Evolutionary conservation across 75 land plant species (phyloP).

Genomic region (Gnetum montanum): DNA sequence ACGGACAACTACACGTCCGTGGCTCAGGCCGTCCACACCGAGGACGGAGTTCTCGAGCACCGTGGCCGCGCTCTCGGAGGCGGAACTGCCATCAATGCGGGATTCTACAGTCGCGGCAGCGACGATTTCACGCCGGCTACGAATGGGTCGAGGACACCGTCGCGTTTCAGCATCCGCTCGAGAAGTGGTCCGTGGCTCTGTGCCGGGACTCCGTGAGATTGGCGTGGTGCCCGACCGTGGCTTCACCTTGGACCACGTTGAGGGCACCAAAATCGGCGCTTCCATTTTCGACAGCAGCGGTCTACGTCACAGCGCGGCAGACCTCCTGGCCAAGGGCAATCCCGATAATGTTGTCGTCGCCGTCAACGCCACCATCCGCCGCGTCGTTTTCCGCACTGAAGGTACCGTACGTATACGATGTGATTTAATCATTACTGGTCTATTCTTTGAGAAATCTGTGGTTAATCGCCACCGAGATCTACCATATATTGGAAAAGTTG

Average conservation of each 20-base stretch:
- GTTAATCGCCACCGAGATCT: too few species aligned
- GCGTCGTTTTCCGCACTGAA: conserved; percentile 41
- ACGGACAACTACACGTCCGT: conserved; percentile 32
- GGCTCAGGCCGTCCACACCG: conserved; percentile 60
- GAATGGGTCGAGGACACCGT: conserved; percentile 69
- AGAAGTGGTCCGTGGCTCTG: conserved; percentile 41
- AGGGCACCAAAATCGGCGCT: conserved; percentile 82
- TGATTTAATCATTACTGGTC: too few species aligned
- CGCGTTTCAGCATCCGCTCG: conserved; percentile 40
- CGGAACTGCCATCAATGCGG: conserved; percentile 70
- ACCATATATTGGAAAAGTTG: too few species aligned
- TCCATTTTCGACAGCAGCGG: conserved; percentile 67
- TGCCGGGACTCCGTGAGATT: conserved; percentile 64
- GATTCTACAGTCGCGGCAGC: conserved; percentile 72
- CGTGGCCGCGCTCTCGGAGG: conserved; percentile 90
- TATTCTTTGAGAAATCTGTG: too few species aligned
- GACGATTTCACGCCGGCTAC: conserved; percentile 28
- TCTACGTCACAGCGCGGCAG: conserved; percentile 63
- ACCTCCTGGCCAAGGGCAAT: conserved; percentile 50
- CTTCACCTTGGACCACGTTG: conserved; percentile 45
- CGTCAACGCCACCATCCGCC: conserved; percentile 47
- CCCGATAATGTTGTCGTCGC: conserved; percentile 42
- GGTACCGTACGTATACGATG: too few species aligned
- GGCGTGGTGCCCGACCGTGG: conserved; percentile 68
- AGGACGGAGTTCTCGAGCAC: conserved; percentile 71